Percentiles rank a stretch among this genome's conserved stretches.
These are phyloP conservation scores for Protea cynaroides DNA, from an alignment of 164 flowering plant genomes.

Conservation along the genomic window DNA sequence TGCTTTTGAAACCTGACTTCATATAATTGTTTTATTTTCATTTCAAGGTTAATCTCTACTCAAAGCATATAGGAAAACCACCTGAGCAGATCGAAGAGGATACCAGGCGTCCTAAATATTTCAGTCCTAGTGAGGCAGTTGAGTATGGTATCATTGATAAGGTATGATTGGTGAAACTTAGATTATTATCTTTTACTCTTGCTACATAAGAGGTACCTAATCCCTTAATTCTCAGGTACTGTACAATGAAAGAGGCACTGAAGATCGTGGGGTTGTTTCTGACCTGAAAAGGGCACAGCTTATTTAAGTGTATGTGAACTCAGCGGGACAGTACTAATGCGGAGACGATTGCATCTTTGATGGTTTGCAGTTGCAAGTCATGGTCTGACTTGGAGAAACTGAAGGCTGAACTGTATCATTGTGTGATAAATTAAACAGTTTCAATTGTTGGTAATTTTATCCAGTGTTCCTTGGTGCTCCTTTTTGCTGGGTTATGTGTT, in stretches of 20 bases:
- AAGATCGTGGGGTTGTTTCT: slow-evolving; percentile 72
- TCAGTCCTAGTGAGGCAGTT: slow-evolving; percentile 90
- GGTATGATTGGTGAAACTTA: slow-evolving; percentile 30
- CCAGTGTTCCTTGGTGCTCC: background rate
- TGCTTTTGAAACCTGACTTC: background rate
- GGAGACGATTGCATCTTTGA: slow-evolving; percentile 5
- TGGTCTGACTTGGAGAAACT: background rate
- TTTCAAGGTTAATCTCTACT: slow-evolving; percentile 60
- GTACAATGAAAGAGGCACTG: slow-evolving; percentile 60
- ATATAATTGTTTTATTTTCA: background rate
- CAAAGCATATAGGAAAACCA: slow-evolving; percentile 70
- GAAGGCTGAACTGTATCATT: slow-evolving; percentile 4
- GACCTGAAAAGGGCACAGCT: slow-evolving; percentile 72
- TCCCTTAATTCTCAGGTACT: slow-evolving; percentile 39
- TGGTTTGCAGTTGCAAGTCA: background rate
- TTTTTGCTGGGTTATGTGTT: background rate
- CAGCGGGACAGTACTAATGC: background rate
- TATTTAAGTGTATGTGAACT: slow-evolving; percentile 23
- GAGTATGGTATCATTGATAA: slow-evolving; percentile 96
- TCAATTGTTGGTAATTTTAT: background rate
- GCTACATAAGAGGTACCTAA: background rate
- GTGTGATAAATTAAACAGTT: background rate
- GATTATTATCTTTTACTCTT: background rate
- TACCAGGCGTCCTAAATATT: slow-evolving; percentile 85
- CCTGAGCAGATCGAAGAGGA: slow-evolving; percentile 80